These are phyloP conservation scores for Penicillium coprophilum DNA, from an alignment of 495 filamentous ascomycete species.

Conservation along the genomic window DNA sequence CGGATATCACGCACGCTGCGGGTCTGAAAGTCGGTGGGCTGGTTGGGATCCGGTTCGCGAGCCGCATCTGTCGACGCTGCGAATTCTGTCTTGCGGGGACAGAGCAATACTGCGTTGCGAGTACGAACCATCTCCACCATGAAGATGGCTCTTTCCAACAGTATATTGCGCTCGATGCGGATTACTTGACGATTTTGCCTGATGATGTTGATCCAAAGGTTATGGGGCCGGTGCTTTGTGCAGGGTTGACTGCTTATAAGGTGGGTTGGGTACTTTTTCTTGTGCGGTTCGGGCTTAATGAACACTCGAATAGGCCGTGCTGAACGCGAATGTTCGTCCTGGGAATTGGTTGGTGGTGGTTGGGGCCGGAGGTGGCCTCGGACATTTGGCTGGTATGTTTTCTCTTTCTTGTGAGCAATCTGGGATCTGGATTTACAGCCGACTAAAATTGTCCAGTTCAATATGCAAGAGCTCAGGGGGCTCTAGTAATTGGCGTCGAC, in stretches of 20 bases:
- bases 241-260: constrained; percentile 42
- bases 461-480: constrained; percentile 47
- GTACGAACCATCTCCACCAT: constrained; percentile 51
- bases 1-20: constrained; percentile 26
- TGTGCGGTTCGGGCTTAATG: neutral
- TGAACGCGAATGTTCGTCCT: constrained; percentile 41
- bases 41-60: constrained; percentile 49
- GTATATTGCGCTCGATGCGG: constrained; percentile 48
- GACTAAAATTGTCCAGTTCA: constrained; percentile 35
- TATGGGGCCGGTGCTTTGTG: constrained; percentile 48
- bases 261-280: constrained; percentile 5
- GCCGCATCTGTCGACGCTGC: constrained; percentile 48
- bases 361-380: constrained; percentile 52
- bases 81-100: constrained; percentile 48
- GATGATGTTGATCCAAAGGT: constrained; percentile 46
- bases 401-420: neutral
- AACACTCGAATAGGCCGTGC: constrained; percentile 31
- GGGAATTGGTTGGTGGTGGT: constrained; percentile 49
- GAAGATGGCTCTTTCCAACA: constrained; percentile 51
- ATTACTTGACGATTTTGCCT: constrained; percentile 46
- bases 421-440: neutral
- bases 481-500: constrained; percentile 48
- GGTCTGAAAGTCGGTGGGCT: constrained; percentile 40
- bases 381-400: constrained; percentile 43
- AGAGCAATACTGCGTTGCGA: constrained; percentile 46